A percentile compares a stretch with the other conserved stretches of the same genome.
phyloP scores from a whole-genome alignment of 2,329 filamentous ascomycete species.

The Pseudogymnoascus sp. region DNA sequence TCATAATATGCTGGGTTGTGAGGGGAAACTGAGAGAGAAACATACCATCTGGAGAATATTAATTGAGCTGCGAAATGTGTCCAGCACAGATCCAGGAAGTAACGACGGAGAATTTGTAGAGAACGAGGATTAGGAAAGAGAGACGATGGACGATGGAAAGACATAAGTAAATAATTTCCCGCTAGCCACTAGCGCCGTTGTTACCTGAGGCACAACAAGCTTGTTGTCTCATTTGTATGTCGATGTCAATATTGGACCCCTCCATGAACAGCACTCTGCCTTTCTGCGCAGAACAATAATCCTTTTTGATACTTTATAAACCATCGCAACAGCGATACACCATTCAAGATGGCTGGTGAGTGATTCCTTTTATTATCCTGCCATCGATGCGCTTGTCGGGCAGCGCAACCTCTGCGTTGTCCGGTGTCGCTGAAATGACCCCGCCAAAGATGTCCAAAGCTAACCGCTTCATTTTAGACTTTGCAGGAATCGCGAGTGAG shows the following conservation, averaged over 20 bases:
- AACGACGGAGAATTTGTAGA: background rate
- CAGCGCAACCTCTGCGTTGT: background rate
- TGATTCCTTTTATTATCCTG: slow-evolving; percentile 4
- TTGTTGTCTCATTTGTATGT: slow-evolving; percentile 9
- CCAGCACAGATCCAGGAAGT: background rate
- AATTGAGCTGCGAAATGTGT: slow-evolving; percentile 15
- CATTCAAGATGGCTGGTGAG: slow-evolving; percentile 27
- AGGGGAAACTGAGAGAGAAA: slow-evolving; percentile 17
- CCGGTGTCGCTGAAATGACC: background rate
- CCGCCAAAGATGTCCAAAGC: slow-evolving; percentile 13
- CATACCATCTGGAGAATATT: slow-evolving; percentile 22
- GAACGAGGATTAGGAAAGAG: slow-evolving; percentile 7
- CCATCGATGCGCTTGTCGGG: background rate
- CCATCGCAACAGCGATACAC: background rate
- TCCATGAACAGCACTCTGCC: slow-evolving; percentile 6
- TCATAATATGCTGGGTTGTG: slow-evolving; percentile 33
- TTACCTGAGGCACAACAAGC: slow-evolving; percentile 3
- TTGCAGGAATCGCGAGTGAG: slow-evolving; percentile 35
- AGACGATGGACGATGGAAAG: slow-evolving; percentile 8
- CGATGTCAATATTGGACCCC: slow-evolving; percentile 2
- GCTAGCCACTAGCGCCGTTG: slow-evolving; percentile 2
- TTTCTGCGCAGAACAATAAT: background rate
- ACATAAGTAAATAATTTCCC: slow-evolving; percentile 9
- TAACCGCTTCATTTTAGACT: slow-evolving; percentile 27
- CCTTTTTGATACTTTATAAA: background rate